A percentile compares a stretch with the other conserved stretches of the same genome.
These are phyloP conservation scores for Trifolium dubium DNA, from an alignment of 306 rosid species.

Conservation along the genomic window DNA sequence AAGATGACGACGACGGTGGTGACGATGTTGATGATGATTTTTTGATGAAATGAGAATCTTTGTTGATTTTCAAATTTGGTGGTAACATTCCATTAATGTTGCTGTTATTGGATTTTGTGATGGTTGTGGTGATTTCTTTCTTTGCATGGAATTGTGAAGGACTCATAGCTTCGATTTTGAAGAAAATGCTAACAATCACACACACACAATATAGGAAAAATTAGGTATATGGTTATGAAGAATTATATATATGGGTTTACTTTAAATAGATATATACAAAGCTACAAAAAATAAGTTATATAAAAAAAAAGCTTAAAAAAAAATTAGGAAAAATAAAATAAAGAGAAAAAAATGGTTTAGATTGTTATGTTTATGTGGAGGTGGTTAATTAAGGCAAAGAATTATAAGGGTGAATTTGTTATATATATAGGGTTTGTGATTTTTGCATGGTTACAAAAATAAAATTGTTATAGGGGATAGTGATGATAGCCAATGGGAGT, in stretches of 20 bases:
- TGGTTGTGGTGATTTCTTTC: slow-evolving; percentile 36
- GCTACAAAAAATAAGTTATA: not conserved
- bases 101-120: not conserved
- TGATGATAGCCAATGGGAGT: not conserved
- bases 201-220: slow-evolving; percentile 3
- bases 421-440: slow-evolving; percentile 24
- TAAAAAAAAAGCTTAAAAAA: too few species aligned
- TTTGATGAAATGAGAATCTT: slow-evolving; percentile 66
- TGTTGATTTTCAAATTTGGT: slow-evolving; percentile 65
- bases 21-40: slow-evolving; percentile 44
- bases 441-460: slow-evolving; percentile 15
- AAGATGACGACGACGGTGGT: not conserved
- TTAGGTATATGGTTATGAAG: slow-evolving; percentile 7
- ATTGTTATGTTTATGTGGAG: slow-evolving; percentile 33
- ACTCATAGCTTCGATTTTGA: slow-evolving; percentile 49
- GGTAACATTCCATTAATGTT: slow-evolving; percentile 44
- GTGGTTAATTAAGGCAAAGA: slow-evolving; percentile 22
- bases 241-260: slow-evolving; percentile 34
- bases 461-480: not conserved
- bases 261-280: not conserved
- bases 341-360: not conserved
- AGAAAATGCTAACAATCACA: slow-evolving; percentile 1
- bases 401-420: not conserved
- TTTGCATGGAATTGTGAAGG: slow-evolving; percentile 51
- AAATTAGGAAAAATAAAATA: not conserved